These are phyloP conservation scores for Takashimella koratensis DNA, from an alignment of 1,284 basidiomycete genomes.

Conservation along the genomic window DNA sequence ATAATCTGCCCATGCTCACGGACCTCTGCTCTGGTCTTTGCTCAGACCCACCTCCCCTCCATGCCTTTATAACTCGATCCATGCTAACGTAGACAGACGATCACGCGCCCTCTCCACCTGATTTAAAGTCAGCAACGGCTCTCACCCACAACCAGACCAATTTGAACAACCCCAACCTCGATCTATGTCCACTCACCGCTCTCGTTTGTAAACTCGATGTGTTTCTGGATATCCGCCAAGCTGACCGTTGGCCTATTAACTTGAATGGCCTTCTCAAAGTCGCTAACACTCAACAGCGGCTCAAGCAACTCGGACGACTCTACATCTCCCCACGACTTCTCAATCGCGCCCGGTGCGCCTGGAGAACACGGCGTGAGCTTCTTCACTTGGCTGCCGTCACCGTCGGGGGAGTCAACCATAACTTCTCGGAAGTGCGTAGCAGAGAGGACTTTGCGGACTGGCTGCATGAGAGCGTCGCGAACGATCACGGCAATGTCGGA, in stretches of 20 bases:
- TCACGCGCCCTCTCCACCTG: too few species aligned
- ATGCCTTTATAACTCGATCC: too few species aligned
- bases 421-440: slow-evolving; percentile 88
- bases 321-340: slow-evolving; percentile 91
- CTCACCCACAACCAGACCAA: too few species aligned
- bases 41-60: too few species aligned
- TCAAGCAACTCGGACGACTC: slow-evolving; percentile 86
- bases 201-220: slow-evolving; percentile 90
- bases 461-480: slow-evolving; percentile 97
- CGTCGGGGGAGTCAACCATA: slow-evolving; percentile 45
- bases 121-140: too few species aligned
- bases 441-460: slow-evolving; percentile 90
- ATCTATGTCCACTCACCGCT: too few species aligned
- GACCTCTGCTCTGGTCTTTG: too few species aligned
- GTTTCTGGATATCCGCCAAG: slow-evolving; percentile 80
- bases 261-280: slow-evolving; percentile 82
- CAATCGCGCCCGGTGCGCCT: slow-evolving; percentile 77
- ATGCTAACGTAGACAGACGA: too few species aligned
- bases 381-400: slow-evolving; percentile 52
- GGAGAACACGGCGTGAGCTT: slow-evolving; percentile 88
- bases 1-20: too few species aligned
- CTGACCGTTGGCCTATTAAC: slow-evolving; percentile 86
- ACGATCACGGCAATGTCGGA: slow-evolving; percentile 95
- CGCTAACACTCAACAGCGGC: slow-evolving; percentile 69
- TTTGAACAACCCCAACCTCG: too few species aligned